Percentiles rank a stretch among this genome's conserved stretches.
These are phyloP conservation scores for Chaetomium globosum DNA, from an alignment of 2,329 filamentous ascomycete genomes.

Conservation along the genomic window DNA sequence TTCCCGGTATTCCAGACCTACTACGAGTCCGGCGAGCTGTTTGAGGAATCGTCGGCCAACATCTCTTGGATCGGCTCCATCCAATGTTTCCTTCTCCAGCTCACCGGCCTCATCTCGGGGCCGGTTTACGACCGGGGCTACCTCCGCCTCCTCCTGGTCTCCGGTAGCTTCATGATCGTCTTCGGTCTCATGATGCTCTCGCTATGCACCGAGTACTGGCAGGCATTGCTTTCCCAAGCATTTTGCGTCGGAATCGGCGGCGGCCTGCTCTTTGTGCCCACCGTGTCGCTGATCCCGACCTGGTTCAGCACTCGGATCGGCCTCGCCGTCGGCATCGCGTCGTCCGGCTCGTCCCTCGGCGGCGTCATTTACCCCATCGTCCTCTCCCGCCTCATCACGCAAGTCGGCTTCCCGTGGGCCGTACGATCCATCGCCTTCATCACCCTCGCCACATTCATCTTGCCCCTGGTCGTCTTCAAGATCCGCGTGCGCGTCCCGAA, in stretches of 20 bases:
- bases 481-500: neutral
- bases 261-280: constrained; percentile 47
- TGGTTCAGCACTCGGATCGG: constrained; percentile 20
- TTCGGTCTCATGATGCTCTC: constrained; percentile 47
- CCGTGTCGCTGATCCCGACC: constrained; percentile 17
- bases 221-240: constrained; percentile 50
- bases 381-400: neutral
- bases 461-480: neutral
- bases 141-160: constrained; percentile 47
- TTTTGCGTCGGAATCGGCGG: constrained; percentile 50
- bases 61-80: constrained; percentile 58
- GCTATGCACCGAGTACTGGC: constrained; percentile 52
- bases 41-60: constrained; percentile 43
- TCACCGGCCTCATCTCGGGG: constrained; percentile 53
- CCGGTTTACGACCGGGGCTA: constrained; percentile 56
- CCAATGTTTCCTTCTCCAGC: constrained; percentile 55
- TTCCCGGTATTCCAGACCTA: constrained; percentile 58
- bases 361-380: neutral
- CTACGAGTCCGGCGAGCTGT: constrained; percentile 48
- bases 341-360: neutral
- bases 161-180: constrained; percentile 47
- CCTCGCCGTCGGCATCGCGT: neutral
- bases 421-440: neutral
- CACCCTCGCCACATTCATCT: neutral
- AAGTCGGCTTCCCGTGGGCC: neutral